Evolutionary conservation across 129 eudicot species (phyloP).

Genomic region (Rutidosis leptorrhynchoides): DNA sequence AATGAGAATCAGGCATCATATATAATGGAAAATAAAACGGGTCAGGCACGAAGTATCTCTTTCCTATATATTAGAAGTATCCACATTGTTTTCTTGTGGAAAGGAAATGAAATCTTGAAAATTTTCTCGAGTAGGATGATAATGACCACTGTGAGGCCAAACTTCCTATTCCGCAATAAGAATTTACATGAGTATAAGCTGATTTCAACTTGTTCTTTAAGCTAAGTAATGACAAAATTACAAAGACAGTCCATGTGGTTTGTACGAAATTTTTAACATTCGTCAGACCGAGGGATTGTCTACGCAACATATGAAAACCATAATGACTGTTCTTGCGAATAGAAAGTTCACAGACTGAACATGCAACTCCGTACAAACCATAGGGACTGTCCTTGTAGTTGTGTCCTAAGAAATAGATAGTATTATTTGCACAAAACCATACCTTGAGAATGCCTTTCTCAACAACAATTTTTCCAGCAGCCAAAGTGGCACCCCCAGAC

Average conservation of each 20-base stretch:
- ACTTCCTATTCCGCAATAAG: conserved; percentile 46
- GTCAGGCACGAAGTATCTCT: neutral
- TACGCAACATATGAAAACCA: too few relatives aligned
- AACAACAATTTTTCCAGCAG: conserved; percentile 85
- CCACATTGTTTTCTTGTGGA: conserved; percentile 64
- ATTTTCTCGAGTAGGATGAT: conserved; percentile 77
- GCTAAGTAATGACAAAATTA: too few relatives aligned
- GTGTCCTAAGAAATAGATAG: neutral
- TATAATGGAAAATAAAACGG: neutral
- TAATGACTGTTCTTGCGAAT: too few relatives aligned
- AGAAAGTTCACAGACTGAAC: too few relatives aligned
- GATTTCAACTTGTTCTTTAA: too few relatives aligned
- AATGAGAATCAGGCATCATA: conserved; percentile 6
- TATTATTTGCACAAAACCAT: neutral
- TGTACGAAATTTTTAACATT: too few relatives aligned
- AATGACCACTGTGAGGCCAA: conserved; percentile 99
- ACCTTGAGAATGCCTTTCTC: conserved; percentile 67
- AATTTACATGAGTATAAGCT: neutral
- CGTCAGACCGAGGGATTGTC: too few relatives aligned
- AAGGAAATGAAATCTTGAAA: conserved; percentile 71
- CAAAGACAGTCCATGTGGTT: too few relatives aligned
- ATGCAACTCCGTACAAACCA: too few relatives aligned
- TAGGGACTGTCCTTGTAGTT: too few relatives aligned
- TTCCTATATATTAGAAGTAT: conserved; percentile 73
- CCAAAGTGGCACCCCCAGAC: conserved; percentile 93